Percentiles rank a stretch among this genome's conserved stretches.
Conservation (phyloP, 2,329 filamentous ascomycete genomes). For the Onygenales sp. region DNA sequence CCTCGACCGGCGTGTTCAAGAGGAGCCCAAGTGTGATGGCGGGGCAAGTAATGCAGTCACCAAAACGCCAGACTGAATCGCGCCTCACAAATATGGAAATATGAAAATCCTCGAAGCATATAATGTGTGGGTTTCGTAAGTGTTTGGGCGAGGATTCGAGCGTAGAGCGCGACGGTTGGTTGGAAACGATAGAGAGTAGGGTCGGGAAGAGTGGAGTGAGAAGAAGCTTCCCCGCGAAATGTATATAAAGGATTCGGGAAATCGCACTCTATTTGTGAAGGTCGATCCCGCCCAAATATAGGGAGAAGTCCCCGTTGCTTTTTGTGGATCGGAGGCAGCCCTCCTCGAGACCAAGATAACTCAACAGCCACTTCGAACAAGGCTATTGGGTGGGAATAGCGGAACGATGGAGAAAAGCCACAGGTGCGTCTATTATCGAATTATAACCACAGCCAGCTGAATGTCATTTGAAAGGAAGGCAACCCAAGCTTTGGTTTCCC, state of each 20-base stretch:
- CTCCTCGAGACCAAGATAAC: constrained; percentile 8
- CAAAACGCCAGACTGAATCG: background rate
- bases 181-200: too few relatives aligned
- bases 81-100: too few relatives aligned
- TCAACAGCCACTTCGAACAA: constrained; percentile 7
- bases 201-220: background rate
- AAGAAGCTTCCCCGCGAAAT: constrained; percentile 1
- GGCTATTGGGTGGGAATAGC: constrained; percentile 12
- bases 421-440: constrained; percentile 11
- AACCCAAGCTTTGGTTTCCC: background rate
- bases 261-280: background rate
- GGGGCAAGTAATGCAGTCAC: background rate
- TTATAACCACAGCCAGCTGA: constrained; percentile 8
- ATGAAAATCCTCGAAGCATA: too few relatives aligned
- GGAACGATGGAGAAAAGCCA: constrained; percentile 11
- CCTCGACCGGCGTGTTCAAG: background rate
- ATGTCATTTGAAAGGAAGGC: constrained; percentile 6
- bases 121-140: too few relatives aligned
- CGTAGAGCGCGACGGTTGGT: too few relatives aligned
- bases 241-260: background rate
- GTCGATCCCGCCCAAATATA: background rate
- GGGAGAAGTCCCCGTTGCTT: background rate
- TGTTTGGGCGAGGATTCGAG: too few relatives aligned
- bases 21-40: background rate
- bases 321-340: constrained; percentile 1